Evolutionary conservation across 352 stramenopile genomes (phyloP), one percentile per base, ranked within the genome.

Genomic region (Phytophthora capsici): DNA sequence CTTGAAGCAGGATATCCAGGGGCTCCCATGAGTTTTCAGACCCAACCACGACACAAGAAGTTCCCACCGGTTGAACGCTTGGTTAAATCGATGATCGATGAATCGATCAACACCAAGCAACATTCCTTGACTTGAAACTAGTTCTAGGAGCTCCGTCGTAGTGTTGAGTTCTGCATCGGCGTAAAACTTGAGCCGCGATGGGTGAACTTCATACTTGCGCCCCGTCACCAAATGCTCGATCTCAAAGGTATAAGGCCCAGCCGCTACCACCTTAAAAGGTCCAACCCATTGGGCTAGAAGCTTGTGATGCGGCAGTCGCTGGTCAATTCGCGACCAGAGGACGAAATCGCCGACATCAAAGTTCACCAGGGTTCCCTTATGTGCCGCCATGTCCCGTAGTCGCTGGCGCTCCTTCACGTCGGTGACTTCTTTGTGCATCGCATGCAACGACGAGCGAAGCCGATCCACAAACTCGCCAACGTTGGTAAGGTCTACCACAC

Each of bases 241-340:
- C 16, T 44, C 25, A 25, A 60, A 51, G 1, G 40, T 36, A 41
- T 60, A 41, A 16, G 52, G 17, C 1, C 23, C 14, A 19, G 52
- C 37, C 7, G n/a, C 26, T 2, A 44, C 13, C 7, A 60, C 19
- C 14, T 52, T 36, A 8, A 51, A 51, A 13, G 52, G 52, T 8
- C 52, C 52, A 4, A 60, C 38, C 52, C 53, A 60, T 0, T 36
- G 41, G 0, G 32, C 55, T n/a, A 63, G 32, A 1, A 63, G 6
- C 43, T 62, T 63, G 23, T 37, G 17, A 4, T 19, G 17, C 3
- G 43, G 26, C 7, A 61, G 28, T 0, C 20, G 19, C 9, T 63
- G 44, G 16, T 63, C 23, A 17, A 63, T 32, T 9, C 55, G 14
- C 10, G 56, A 44, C 45, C 56, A 57, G 10, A 63, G 19, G 10